Evolutionary conservation across 2,329 filamentous ascomycete species (phyloP), one percentile per base, ranked within the genome.

Genomic region (Fusarium nanum): DNA sequence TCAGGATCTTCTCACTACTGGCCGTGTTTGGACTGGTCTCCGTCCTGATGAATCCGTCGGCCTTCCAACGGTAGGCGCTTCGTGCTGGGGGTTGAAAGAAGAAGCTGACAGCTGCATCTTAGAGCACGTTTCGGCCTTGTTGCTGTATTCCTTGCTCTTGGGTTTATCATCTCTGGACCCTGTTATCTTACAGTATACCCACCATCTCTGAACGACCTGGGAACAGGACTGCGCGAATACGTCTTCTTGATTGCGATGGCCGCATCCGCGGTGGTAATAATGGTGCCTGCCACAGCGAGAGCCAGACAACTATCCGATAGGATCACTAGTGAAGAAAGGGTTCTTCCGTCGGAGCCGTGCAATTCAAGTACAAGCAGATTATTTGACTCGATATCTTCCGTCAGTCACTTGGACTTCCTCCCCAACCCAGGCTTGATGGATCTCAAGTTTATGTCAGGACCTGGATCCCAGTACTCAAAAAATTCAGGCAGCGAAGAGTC

Each of bases 41-140:
- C 27, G 23, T 53, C n/a, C 53, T 74, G 22, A 44, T 48, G 34
- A 56, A 72, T 56, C 60, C 46, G 41, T 40, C 53, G 20, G 37
- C 62, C 7, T 67, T 74, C 27, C 54, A 68, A 63, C 62, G 65
- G 72, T 74, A 74, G 57, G 61, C 42, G 32, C 22, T 30, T 60
- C 42, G 22, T 23, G 27, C n/a, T 50, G 18, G 41, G 32, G 23
- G 37, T 49, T 40, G 46, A 37, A 48, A 32, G 28, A 25, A 28
- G 45, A 50, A 70, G 65, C 72, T 74, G 54, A 74, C 53, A 59
- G 34, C 52, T 42, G 22, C 23, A 23, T 40, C 40, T 25, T 44
- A 74, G 72, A 68, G 57, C 50, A 30, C 70, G 68, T 34, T 64
- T 75, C 52, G 59, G 49, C 27, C 49, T 42, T 28, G 42, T 72